Conservation (phyloP, 164 flowering plant species). For the Magnolia kwangsiensis region DNA sequence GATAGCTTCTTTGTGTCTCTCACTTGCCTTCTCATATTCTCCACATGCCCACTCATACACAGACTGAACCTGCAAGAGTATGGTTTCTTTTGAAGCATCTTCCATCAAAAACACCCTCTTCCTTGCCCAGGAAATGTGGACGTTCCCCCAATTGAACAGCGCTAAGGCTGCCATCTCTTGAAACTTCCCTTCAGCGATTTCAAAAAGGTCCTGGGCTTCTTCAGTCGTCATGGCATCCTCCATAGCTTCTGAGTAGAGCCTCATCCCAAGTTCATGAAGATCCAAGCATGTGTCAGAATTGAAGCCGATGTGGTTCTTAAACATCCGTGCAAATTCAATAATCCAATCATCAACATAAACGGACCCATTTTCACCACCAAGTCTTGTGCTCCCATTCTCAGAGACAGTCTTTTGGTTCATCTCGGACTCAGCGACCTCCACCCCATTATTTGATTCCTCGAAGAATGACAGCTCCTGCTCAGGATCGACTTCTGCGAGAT, state of each 20-base stretch:
- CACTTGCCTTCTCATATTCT: constrained; percentile 58
- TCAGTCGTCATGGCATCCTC: constrained; percentile 76
- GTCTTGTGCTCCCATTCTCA: constrained; percentile 30
- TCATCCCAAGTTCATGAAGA: constrained; percentile 76
- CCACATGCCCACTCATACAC: constrained; percentile 68
- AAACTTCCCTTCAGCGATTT: constrained; percentile 63
- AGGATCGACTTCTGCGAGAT: constrained; percentile 60
- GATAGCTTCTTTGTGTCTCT: constrained; percentile 65
- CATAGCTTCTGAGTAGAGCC: constrained; percentile 78
- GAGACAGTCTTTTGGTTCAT: constrained; percentile 6
- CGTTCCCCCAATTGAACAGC: constrained; percentile 85
- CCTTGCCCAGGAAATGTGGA: constrained; percentile 81
- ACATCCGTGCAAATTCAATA: constrained; percentile 68
- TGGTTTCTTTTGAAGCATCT: constrained; percentile 45
- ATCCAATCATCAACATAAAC: constrained; percentile 69
- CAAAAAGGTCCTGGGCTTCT: constrained; percentile 69
- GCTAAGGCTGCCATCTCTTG: constrained; percentile 90
- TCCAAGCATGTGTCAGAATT: constrained; percentile 62
- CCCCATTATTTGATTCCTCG: constrained; percentile 24
- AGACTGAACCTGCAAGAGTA: constrained; percentile 36
- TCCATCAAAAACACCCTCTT: constrained; percentile 48
- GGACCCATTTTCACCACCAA: constrained; percentile 19
- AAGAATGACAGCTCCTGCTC: constrained; percentile 55
- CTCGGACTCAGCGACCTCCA: constrained; percentile 6
- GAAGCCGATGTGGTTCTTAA: constrained; percentile 74